These are phyloP conservation scores for Triticum turgidum DNA, from an alignment of 176 grass and related monocot genomes.

Conservation along the genomic window DNA sequence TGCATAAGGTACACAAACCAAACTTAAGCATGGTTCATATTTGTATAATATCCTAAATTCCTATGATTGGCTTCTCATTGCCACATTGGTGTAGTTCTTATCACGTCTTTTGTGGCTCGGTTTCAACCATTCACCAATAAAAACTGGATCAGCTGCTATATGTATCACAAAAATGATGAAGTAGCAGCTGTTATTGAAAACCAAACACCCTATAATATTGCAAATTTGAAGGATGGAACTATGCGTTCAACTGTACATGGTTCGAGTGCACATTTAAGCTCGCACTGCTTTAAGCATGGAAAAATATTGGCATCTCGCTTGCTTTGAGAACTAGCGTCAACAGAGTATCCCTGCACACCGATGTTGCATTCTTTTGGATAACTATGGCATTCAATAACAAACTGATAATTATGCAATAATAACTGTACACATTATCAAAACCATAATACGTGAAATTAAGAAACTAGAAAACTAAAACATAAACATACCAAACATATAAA, in stretches of 20 bases:
- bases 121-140: neutral
- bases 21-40: neutral
- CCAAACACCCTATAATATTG: neutral
- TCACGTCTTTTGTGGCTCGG: neutral
- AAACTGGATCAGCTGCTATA: neutral
- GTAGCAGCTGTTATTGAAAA: slow-evolving; percentile 2
- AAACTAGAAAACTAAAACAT: slow-evolving; percentile 12
- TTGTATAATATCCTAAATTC: neutral
- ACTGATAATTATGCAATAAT: neutral
- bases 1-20: slow-evolving; percentile 3
- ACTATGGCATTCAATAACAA: neutral
- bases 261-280: neutral
- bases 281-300: neutral
- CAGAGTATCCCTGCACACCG: neutral
- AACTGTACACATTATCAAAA: neutral
- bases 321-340: neutral
- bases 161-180: neutral
- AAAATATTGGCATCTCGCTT: neutral
- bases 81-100: neutral
- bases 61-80: neutral
- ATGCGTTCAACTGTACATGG: neutral
- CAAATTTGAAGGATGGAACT: neutral
- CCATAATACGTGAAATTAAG: neutral
- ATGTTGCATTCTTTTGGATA: slow-evolving; percentile 3
- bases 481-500: slow-evolving; percentile 3